A percentile compares a stretch with the other conserved stretches of the same genome.
Conservation (phyloP, 768 basidiomycete species). For the Phaffia australis region DNA sequence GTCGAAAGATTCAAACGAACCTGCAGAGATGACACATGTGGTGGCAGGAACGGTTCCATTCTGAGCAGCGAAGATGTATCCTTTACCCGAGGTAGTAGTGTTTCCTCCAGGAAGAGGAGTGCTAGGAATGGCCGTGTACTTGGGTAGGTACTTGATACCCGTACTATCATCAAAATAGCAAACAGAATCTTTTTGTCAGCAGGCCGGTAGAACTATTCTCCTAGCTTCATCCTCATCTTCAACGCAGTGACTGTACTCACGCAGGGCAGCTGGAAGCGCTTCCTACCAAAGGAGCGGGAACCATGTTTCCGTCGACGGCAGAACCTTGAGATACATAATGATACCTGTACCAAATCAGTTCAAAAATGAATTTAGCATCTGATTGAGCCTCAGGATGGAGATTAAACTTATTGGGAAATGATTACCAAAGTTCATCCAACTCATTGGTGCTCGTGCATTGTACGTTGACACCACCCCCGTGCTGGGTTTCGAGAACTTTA, state of each 20-base stretch:
- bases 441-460: conserved; percentile 21
- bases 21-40: conserved; percentile 21
- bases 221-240: background rate
- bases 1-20: background rate
- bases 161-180: background rate
- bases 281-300: conserved; percentile 17
- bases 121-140: conserved; percentile 11
- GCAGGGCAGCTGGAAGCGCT: conserved; percentile 25
- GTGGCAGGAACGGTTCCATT: conserved; percentile 7
- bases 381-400: background rate
- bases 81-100: conserved; percentile 3
- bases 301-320: conserved; percentile 25
- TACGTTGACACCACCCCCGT: conserved; percentile 23
- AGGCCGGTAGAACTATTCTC: background rate
- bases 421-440: conserved; percentile 18
- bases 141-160: conserved; percentile 19
- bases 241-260: background rate
- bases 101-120: conserved; percentile 1
- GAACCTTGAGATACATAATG: conserved; percentile 22
- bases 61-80: conserved; percentile 22
- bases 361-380: background rate
- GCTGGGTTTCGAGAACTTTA: conserved; percentile 20
- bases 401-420: no score
- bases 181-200: background rate
- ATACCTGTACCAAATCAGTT: conserved; percentile 11